Percentiles rank a stretch among this genome's conserved stretches.
These are phyloP conservation scores for Penicillium longicatenatum DNA, from an alignment of 495 filamentous ascomycete genomes.

Conservation along the genomic window DNA sequence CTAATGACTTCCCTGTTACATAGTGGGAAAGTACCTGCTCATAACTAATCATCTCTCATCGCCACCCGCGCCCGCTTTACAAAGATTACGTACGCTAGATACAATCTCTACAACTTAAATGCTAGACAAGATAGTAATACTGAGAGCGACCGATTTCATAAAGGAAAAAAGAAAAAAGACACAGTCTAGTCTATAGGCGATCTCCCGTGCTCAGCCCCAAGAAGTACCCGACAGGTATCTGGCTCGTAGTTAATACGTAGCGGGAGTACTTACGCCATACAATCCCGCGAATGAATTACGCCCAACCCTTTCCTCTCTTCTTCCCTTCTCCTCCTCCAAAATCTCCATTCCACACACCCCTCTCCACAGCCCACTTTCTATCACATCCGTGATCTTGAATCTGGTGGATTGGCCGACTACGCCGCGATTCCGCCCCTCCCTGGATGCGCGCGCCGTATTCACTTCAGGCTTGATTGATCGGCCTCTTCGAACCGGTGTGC, in stretches of 20 bases:
- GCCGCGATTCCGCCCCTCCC: constrained; percentile 27
- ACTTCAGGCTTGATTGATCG: constrained; percentile 46
- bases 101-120: background rate
- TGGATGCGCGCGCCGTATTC: constrained; percentile 46
- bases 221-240: constrained; percentile 23
- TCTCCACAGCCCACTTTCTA: constrained; percentile 12
- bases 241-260: constrained; percentile 25
- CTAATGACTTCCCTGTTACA: background rate
- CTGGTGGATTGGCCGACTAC: constrained; percentile 17
- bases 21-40: background rate
- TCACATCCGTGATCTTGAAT: constrained; percentile 16
- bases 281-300: constrained; percentile 14
- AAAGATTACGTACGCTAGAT: constrained; percentile 20
- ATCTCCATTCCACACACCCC: constrained; percentile 19
- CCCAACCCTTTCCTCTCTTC: constrained; percentile 26
- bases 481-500: constrained; percentile 39
- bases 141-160: background rate
- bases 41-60: constrained; percentile 4
- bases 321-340: constrained; percentile 25
- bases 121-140: background rate
- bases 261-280: constrained; percentile 26
- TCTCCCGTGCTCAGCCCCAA: constrained; percentile 31
- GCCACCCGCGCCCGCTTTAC: constrained; percentile 18
- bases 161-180: background rate
- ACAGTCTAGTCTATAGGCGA: constrained; percentile 9